Percentiles rank a stretch among this genome's conserved stretches.
These are phyloP conservation scores for Boletus sensibilis DNA, from an alignment of 768 basidiomycete genomes.

Conservation along the genomic window DNA sequence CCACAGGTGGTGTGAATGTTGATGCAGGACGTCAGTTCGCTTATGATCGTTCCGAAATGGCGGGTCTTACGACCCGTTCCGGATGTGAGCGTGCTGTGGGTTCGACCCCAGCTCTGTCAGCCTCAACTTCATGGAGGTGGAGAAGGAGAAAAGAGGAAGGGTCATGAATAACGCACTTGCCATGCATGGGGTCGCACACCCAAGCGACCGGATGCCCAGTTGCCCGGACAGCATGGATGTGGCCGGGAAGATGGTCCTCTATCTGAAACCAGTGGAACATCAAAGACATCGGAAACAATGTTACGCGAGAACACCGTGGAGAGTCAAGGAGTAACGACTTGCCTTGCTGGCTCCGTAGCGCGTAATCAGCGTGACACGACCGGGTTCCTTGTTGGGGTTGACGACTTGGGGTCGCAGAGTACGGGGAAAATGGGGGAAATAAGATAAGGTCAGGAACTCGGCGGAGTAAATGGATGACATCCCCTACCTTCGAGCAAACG, in stretches of 20 bases:
- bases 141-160: neutral
- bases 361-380: constrained; percentile 87
- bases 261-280: constrained; percentile 47
- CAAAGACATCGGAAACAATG: neutral
- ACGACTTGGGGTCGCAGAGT: constrained; percentile 52
- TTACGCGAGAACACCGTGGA: neutral
- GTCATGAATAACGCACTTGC: constrained; percentile 64
- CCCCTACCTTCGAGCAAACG: constrained; percentile 69
- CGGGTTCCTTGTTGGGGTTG: constrained; percentile 79
- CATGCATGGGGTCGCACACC: constrained; percentile 99
- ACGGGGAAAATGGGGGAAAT: neutral
- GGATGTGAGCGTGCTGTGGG: constrained; percentile 75
- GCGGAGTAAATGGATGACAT: neutral
- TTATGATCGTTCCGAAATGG: constrained; percentile 84
- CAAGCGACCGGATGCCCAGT: constrained; percentile 88
- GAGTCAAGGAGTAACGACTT: constrained; percentile 2
- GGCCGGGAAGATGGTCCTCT: constrained; percentile 66
- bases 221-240: constrained; percentile 77
- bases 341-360: constrained; percentile 91
- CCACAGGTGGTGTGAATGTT: constrained; percentile 70
- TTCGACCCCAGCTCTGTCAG: neutral
- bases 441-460: neutral
- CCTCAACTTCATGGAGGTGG: neutral
- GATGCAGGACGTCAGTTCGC: constrained; percentile 80
- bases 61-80: constrained; percentile 83